These are phyloP conservation scores for Chrysoporthe deuterocubensis DNA, from an alignment of 2,329 filamentous ascomycete species.

Conservation along the genomic window DNA sequence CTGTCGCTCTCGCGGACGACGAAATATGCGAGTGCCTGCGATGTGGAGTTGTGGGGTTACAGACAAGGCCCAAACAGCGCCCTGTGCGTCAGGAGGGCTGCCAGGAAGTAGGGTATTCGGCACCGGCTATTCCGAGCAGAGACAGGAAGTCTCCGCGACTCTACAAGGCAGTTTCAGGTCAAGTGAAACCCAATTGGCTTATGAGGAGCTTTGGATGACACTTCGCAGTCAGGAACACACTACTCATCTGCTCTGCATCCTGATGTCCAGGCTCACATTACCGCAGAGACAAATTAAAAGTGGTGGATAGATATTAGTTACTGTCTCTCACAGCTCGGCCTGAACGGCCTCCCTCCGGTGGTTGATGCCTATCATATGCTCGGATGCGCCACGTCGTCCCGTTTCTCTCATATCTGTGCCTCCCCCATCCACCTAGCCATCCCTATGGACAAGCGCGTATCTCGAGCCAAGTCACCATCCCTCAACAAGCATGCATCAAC, in stretches of 20 bases:
- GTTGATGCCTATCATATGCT: constrained; percentile 15
- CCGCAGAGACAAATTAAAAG: background rate
- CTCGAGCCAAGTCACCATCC: constrained; percentile 14
- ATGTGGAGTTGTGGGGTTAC: no score
- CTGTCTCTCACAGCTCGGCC: constrained; percentile 13
- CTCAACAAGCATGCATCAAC: constrained; percentile 2
- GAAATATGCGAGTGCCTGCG: no score
- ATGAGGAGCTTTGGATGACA: background rate
- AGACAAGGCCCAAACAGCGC: background rate
- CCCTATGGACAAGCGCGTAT: constrained; percentile 22
- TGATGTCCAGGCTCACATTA: background rate
- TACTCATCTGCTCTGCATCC: background rate
- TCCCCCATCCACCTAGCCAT: constrained; percentile 3
- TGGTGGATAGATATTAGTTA: constrained; percentile 27
- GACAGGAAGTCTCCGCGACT: no score
- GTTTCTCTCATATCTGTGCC: background rate
- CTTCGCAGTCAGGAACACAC: no score
- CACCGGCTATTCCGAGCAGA: background rate
- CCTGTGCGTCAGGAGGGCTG: background rate
- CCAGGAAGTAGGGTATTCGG: background rate
- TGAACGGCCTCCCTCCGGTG: constrained; percentile 6
- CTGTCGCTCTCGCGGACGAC: no score
- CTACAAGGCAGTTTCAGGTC: background rate
- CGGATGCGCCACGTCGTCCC: constrained; percentile 10
- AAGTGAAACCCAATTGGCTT: background rate